Evolutionary conservation across 768 basidiomycete genomes (phyloP).

Genomic region (Antrodiella citrinella): DNA sequence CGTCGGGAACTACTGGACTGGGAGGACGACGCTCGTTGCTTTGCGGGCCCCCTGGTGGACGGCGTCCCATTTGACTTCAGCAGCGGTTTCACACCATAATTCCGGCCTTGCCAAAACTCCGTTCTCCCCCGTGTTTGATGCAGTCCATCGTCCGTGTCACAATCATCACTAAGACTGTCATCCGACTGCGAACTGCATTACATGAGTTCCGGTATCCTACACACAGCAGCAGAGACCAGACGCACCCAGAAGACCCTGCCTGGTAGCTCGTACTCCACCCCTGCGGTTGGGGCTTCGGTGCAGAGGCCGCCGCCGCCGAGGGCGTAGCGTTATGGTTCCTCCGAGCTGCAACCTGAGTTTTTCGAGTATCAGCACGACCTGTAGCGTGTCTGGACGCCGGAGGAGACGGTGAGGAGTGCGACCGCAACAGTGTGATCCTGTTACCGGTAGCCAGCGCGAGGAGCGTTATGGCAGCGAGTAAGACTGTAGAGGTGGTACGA

Average conservation of each 20-base stretch:
- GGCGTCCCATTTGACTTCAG: background rate
- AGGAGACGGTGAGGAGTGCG: slow-evolving; percentile 71
- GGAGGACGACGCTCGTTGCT: slow-evolving; percentile 16
- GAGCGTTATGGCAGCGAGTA: background rate
- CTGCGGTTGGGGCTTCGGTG: slow-evolving; percentile 25
- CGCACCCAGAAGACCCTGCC: slow-evolving; percentile 74
- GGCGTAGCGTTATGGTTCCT: slow-evolving; percentile 23
- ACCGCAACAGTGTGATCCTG: slow-evolving; percentile 63
- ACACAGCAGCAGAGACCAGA: slow-evolving; percentile 1
- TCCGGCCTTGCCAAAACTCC: slow-evolving; percentile 10
- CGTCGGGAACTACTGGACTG: slow-evolving; percentile 33
- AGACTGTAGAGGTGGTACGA: slow-evolving; percentile 6
- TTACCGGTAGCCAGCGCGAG: background rate
- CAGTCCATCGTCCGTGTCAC: slow-evolving; percentile 16
- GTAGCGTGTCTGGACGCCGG: slow-evolving; percentile 46
- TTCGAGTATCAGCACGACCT: slow-evolving; percentile 44
- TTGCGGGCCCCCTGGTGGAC: background rate
- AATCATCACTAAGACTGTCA: slow-evolving; percentile 14
- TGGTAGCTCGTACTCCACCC: slow-evolving; percentile 87
- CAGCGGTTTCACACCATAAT: background rate
- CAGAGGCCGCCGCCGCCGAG: slow-evolving; percentile 18
- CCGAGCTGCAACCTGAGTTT: slow-evolving; percentile 27
- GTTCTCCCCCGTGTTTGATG: slow-evolving; percentile 15
- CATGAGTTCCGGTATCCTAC: background rate
- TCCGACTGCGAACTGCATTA: slow-evolving; percentile 16